Evolutionary conservation across 805 yeast genomes (phyloP).

Genomic region (Clavispora asparagi): DNA sequence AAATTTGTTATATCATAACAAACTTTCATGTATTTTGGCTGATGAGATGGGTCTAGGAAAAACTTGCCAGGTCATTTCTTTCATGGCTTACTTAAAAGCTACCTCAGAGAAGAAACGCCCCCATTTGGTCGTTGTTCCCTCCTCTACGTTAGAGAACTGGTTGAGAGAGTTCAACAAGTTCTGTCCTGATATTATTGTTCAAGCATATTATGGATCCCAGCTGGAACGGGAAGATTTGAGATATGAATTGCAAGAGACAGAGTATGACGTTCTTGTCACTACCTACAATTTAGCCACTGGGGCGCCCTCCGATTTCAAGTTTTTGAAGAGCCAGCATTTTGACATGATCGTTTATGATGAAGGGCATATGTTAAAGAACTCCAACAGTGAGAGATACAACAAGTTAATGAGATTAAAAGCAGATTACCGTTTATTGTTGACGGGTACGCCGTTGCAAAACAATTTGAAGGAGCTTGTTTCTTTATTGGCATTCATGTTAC

Average conservation of each 20-base stretch:
- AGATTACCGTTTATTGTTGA: slow-evolving; percentile 76
- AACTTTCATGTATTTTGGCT: slow-evolving; percentile 87
- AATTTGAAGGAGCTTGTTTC: slow-evolving; percentile 88
- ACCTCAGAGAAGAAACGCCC: slow-evolving; percentile 58
- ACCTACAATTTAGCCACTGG: slow-evolving; percentile 93
- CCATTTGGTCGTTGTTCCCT: slow-evolving; percentile 91
- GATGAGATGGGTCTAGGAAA: slow-evolving; percentile 99
- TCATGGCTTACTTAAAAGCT: slow-evolving; percentile 79
- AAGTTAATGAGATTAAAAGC: slow-evolving; percentile 83
- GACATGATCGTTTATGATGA: slow-evolving; percentile 93
- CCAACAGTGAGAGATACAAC: slow-evolving; percentile 77
- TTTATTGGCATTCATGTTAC: slow-evolving; percentile 84
- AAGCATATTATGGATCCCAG: slow-evolving; percentile 91
- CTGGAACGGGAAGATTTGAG: slow-evolving; percentile 82
- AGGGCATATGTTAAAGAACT: slow-evolving; percentile 94
- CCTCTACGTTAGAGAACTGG: slow-evolving; percentile 97
- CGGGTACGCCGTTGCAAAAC: slow-evolving; percentile 97
- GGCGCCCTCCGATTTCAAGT: slow-evolving; percentile 71
- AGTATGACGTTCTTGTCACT: slow-evolving; percentile 87
- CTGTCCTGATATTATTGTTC: slow-evolving; percentile 74
- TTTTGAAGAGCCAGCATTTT: slow-evolving; percentile 68
- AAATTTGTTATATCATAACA: slow-evolving; percentile 66
- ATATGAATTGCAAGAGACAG: slow-evolving; percentile 51
- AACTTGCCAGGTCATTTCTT: slow-evolving; percentile 93
- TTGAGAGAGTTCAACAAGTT: slow-evolving; percentile 87